These are phyloP conservation scores for Oryza brachyantha DNA, from an alignment of 176 grass and related monocot species.

Conservation along the genomic window DNA sequence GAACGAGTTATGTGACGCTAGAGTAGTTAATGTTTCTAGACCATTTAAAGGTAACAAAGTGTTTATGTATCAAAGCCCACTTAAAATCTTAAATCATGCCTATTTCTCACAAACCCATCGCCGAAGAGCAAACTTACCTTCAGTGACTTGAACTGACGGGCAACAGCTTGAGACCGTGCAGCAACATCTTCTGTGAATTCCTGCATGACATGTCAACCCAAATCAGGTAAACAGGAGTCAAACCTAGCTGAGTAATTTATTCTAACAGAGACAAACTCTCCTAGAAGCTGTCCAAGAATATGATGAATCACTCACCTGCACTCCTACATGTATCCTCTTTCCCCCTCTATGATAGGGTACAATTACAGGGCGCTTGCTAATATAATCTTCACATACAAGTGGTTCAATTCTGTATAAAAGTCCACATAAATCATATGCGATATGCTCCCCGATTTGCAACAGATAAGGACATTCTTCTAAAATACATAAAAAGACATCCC, in stretches of 20 bases:
- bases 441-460: no score
- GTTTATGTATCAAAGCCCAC: constrained; percentile 8
- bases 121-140: constrained; percentile 47
- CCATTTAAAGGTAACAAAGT: constrained; percentile 5
- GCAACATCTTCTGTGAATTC: constrained; percentile 77
- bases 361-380: constrained; percentile 73
- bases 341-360: constrained; percentile 96
- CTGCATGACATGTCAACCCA: constrained; percentile 47
- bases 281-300: constrained; percentile 5
- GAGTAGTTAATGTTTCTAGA: background rate
- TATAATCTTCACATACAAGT: constrained; percentile 91
- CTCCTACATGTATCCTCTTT: constrained; percentile 90
- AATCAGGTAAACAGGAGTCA: constrained; percentile 31
- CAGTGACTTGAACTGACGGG: constrained; percentile 51
- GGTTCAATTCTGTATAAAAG: constrained; percentile 99
- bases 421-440: no score
- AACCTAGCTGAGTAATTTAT: constrained; percentile 10
- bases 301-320: constrained; percentile 60
- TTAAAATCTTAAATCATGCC: constrained; percentile 12
- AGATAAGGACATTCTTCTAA: no score
- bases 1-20: background rate
- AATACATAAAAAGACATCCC: no score
- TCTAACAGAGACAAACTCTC: constrained; percentile 14
- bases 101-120: background rate
- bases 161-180: constrained; percentile 53